Conservation (phyloP, 768 basidiomycete genomes). For the Podaxis mareebaensis region DNA sequence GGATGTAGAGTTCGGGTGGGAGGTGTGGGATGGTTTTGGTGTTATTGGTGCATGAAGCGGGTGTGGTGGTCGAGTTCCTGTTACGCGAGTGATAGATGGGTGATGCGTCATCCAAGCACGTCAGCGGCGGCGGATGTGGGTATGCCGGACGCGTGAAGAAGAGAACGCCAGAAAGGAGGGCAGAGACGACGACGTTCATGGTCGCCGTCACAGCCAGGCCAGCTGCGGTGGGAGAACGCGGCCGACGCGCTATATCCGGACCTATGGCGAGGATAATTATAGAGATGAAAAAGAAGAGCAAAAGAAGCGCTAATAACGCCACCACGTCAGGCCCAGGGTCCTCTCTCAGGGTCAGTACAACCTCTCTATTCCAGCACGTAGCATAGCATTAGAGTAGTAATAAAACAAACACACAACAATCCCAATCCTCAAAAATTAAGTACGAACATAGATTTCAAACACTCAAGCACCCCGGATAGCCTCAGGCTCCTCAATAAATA, state of each 20-base stretch:
- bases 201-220: neutral
- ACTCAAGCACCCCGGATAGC: constrained; percentile 21
- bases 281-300: neutral
- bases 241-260: too few relatives aligned
- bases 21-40: neutral
- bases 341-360: neutral
- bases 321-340: too few relatives aligned
- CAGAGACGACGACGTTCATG: neutral
- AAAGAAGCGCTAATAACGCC: too few relatives aligned
- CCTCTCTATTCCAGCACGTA: neutral
- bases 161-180: neutral
- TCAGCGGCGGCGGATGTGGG: neutral
- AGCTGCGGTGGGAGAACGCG: neutral
- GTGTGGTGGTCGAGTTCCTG: neutral
- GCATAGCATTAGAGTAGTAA: neutral
- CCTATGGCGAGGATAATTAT: neutral
- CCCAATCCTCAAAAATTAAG: constrained; percentile 15
- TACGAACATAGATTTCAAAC: neutral
- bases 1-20: constrained; percentile 9
- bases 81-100: neutral
- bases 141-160: constrained; percentile 2
- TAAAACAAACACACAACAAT: neutral
- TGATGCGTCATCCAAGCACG: neutral
- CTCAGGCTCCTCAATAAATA: constrained; percentile 74
- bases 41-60: neutral